Evolutionary conservation across 805 yeast genomes (phyloP), one percentile per base, ranked within the genome.

Genomic region (Kuraishia floccosa): DNA sequence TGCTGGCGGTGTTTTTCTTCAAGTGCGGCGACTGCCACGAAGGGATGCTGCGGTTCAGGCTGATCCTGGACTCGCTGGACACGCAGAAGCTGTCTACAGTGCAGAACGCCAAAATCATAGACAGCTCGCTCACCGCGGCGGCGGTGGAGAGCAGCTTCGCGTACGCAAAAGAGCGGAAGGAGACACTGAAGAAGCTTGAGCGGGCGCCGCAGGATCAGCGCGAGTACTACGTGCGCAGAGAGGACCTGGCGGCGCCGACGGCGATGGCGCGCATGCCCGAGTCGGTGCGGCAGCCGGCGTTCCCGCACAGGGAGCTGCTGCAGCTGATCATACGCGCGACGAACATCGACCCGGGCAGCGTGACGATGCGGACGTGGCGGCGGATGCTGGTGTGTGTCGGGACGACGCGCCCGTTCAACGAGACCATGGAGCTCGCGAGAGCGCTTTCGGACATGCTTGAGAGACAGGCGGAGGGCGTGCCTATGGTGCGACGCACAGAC

Each of bases 321-420:
- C 22, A n/a, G 22, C 22, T 19, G 22, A 7, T 19, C 9, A 7
- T 19, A 10, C 22, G 22, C 9, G 7, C 9, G 7, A 7, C 10
- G 9, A 7, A 19, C 9, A 19, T 19, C 7, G 22, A 19, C 22
- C 7, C 7, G 9, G 9, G 22, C 22, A 19, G 22, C 10, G 22
- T 19, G 22, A 7, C 22, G 7, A 10, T 19, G 7, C 9, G 7
- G 7, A n/a, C 34, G 3, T 31, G 34, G 34, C 26, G 30, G 17
- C 16, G 30, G 6, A 14, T 31, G 6, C 15, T 31, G 21, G 23
- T 31, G 15, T 21, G 24, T 14, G 25, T 31, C 10, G 30, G 26
- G 17, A 21, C 25, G 7, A 31, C 25, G 21, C 14, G 34, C 11
- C 13, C 23, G 9, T 27, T 10, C 16, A 22, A 31, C 11, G 34